A percentile compares a stretch with the other conserved stretches of the same genome.
Evolutionary conservation across 768 basidiomycete genomes (phyloP).

Genomic region (Naganishia antarctica): DNA sequence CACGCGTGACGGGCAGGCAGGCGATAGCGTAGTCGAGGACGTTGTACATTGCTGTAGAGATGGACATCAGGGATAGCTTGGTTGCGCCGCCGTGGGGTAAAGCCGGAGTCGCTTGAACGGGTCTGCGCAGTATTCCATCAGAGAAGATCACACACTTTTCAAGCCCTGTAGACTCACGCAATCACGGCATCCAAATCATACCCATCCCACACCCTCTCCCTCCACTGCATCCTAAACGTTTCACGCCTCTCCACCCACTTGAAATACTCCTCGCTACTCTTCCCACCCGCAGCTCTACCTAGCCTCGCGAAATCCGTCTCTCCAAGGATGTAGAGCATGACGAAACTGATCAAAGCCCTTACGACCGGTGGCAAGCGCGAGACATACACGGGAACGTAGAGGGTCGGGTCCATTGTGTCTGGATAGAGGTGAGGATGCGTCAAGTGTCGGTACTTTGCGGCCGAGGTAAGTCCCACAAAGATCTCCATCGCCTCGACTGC

Average conservation of each 20-base stretch:
- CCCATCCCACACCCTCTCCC: conserved; percentile 16
- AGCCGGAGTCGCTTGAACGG: conserved; percentile 19
- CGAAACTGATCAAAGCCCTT: not conserved
- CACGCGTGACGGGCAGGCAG: conserved; percentile 34
- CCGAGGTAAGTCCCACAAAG: conserved; percentile 19
- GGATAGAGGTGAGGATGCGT: conserved; percentile 8
- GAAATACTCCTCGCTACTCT: conserved; percentile 17
- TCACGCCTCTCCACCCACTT: conserved; percentile 20
- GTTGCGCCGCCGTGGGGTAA: conserved; percentile 8
- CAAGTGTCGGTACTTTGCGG: conserved; percentile 18
- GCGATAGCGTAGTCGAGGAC: conserved; percentile 38
- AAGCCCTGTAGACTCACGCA: not conserved
- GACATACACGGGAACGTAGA: conserved; percentile 6
- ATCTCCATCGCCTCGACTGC: conserved; percentile 26
- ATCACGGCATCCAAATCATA: conserved; percentile 22
- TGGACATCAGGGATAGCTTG: conserved; percentile 17
- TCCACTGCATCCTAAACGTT: conserved; percentile 10
- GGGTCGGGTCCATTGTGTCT: conserved; percentile 19
- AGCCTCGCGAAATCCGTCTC: conserved; percentile 18
- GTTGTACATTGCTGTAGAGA: conserved; percentile 44
- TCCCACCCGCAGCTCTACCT: conserved; percentile 8
- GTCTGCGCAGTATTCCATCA: conserved; percentile 1
- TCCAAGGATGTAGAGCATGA: not conserved
- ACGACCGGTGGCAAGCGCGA: conserved; percentile 1
- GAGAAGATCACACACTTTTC: no score